Evolutionary conservation across 1,284 basidiomycete genomes (phyloP).

Genomic region (Leccinum glutinopallens): DNA sequence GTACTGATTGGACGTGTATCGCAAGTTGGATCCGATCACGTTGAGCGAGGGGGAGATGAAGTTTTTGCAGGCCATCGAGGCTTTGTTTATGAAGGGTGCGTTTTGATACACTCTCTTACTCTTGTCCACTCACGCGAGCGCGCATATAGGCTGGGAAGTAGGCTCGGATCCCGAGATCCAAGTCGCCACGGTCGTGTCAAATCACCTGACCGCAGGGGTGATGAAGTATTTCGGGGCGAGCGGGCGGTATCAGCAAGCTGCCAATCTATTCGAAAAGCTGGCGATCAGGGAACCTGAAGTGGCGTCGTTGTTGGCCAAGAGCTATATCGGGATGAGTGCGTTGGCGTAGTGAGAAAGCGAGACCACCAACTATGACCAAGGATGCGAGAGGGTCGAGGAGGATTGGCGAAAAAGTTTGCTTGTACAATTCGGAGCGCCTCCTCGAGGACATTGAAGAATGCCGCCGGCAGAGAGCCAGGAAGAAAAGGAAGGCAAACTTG

Average conservation of each 20-base stretch:
- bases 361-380: no score
- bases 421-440: no score
- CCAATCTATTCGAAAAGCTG: slow-evolving; percentile 95
- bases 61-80: slow-evolving; percentile 91
- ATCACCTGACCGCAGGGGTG: slow-evolving; percentile 93
- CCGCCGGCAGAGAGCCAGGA: no score
- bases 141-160: slow-evolving; percentile 86
- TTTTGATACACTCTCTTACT: not conserved
- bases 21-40: slow-evolving; percentile 95
- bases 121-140: not conserved
- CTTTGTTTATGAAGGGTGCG: slow-evolving; percentile 86
- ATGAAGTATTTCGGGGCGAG: slow-evolving; percentile 98
- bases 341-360: not conserved
- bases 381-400: no score
- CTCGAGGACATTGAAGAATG: no score
- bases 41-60: slow-evolving; percentile 86
- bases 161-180: slow-evolving; percentile 99
- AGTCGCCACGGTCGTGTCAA: slow-evolving; percentile 96
- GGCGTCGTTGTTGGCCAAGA: slow-evolving; percentile 83
- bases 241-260: slow-evolving; percentile 85
- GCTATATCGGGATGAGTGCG: slow-evolving; percentile 98
- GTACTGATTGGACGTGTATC: slow-evolving; percentile 90
- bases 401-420: no score
- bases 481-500: no score
- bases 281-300: slow-evolving; percentile 88